Evolutionary conservation across 495 filamentous ascomycete genomes (phyloP), one percentile per base, ranked within the genome.

Genomic region (Aspergillus cavernicola): DNA sequence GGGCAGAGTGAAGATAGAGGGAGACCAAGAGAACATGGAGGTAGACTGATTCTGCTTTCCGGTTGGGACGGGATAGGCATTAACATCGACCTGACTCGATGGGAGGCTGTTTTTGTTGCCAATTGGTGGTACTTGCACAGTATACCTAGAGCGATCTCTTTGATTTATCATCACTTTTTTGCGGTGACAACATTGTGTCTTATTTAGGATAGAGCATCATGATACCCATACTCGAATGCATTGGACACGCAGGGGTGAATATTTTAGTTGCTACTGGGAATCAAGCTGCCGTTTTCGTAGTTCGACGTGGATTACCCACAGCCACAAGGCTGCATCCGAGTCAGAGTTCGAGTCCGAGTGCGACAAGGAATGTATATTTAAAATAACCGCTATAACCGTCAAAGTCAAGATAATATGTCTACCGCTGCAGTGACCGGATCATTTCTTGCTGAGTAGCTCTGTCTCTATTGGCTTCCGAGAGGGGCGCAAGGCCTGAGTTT

Each of bases 391-490:
- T 48, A 22, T 16, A 33, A 41, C 41, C 24, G 15, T 8, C 8
- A 20, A 39, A 39, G 9, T 47, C 18, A 39, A 39, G 22, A 29
- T 11, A 20, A n/a, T n/a, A n/a, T n/a, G n/a, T 43, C 57, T 70
- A 75, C 64, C 64, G 68, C 59, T 72, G 68, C 70, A 77, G 73
- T 12, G 66, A 68, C 52, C 62, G 68, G 56, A 99, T 96, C 78
- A 97, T 86, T 73, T 97, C 95, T 66, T 83, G 77, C 65, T 97
- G 93, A 43, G 89, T 84, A 36, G 90, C 90, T 58, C 85, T 83
- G 28, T 97, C 93, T 58, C 80, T 85, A 64, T 88, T 90, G 35
- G 87, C 81, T 70, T 97, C 89, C 52, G 89, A 92, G 65, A 99
- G 74, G 29, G 87, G 80, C 31, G 81, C 81, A 56, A 97, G 82